Evolutionary conservation across 129 eudicot genomes (phyloP).

Genomic region (Flaveria ramosissima): DNA sequence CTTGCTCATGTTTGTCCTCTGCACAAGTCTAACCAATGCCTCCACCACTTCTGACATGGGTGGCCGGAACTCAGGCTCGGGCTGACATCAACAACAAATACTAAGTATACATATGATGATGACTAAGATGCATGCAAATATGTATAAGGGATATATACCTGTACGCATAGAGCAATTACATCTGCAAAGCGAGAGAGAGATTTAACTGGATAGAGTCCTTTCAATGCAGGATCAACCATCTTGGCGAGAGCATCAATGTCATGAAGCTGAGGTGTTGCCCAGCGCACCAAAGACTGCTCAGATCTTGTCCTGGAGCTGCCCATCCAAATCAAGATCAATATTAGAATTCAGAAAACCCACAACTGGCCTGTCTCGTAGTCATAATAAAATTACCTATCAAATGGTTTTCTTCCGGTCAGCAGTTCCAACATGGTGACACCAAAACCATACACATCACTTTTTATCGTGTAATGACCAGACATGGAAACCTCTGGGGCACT

Average conservation of each 20-base stretch:
- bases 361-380: too few relatives aligned
- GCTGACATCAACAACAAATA: conserved; percentile 41
- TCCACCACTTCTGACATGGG: conserved; percentile 99
- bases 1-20: conserved; percentile 97
- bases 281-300: conserved; percentile 90
- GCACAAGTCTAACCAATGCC: conserved; percentile 93
- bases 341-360: not conserved
- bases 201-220: conserved; percentile 94
- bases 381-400: conserved; percentile 63
- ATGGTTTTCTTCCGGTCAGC: conserved; percentile 87
- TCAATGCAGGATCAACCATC: conserved; percentile 95
- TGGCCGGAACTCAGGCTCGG: conserved; percentile 97
- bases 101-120: not conserved
- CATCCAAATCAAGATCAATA: not conserved
- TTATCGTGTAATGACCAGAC: conserved; percentile 87
- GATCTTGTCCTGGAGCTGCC: conserved; percentile 80
- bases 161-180: conserved; percentile 95
- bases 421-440: conserved; percentile 98
- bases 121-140: not conserved
- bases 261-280: conserved; percentile 99
- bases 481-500: conserved; percentile 96
- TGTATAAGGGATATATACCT: conserved; percentile 48
- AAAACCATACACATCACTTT: conserved; percentile 94
- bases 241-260: conserved; percentile 93
- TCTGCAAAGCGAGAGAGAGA: conserved; percentile 96